Conservation (phyloP, 1,284 basidiomycete species). For the Leucoagaricus sp. region DNA sequence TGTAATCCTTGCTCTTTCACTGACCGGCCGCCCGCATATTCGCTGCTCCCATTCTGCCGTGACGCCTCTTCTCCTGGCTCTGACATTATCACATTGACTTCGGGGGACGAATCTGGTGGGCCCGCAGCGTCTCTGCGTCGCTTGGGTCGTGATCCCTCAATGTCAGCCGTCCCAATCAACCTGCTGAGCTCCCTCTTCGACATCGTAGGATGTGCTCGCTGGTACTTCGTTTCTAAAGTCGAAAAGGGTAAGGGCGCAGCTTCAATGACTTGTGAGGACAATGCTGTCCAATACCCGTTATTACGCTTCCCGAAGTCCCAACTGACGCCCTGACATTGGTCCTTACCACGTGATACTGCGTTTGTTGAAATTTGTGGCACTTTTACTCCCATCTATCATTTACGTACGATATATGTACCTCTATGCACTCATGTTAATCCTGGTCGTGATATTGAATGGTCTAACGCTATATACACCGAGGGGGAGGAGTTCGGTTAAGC, state of each 20-base stretch:
- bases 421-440: too few relatives aligned
- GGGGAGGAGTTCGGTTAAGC: neutral
- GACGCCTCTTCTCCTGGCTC: conserved; percentile 28
- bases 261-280: neutral
- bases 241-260: neutral
- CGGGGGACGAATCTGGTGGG: conserved; percentile 34
- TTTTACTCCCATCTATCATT: conserved; percentile 1
- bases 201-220: conserved; percentile 37
- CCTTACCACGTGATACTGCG: conserved; percentile 23
- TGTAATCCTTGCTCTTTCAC: conserved; percentile 63
- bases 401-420: neutral
- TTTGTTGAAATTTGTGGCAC: conserved; percentile 36
- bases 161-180: conserved; percentile 47
- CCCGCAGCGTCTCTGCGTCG: conserved; percentile 56
- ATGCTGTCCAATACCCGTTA: conserved; percentile 11
- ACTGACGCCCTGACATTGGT: conserved; percentile 1
- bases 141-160: conserved; percentile 65
- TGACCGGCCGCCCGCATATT: conserved; percentile 24
- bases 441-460: too few relatives aligned
- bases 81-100: conserved; percentile 37
- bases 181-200: conserved; percentile 67
- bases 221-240: neutral
- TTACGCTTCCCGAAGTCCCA: conserved; percentile 6
- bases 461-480: neutral
- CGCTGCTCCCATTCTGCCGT: conserved; percentile 25